Percentiles rank a stretch among this genome's conserved stretches.
These are phyloP conservation scores for Podospora anserina DNA, from an alignment of 495 filamentous ascomycete species.

Conservation along the genomic window DNA sequence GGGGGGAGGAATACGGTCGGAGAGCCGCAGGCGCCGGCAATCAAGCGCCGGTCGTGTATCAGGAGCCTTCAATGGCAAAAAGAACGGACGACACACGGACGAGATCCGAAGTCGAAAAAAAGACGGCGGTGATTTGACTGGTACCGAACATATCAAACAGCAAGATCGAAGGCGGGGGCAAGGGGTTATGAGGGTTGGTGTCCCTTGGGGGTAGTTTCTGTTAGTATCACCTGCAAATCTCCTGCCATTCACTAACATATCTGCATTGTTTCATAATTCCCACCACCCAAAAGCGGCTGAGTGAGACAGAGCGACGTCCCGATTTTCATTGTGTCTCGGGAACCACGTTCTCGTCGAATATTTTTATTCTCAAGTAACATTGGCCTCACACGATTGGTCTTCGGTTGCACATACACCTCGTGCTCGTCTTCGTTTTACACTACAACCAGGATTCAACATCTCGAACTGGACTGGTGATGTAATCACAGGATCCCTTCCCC, in stretches of 20 bases:
- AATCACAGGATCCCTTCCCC: background rate
- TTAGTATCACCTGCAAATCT: background rate
- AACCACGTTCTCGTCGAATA: slow-evolving; percentile 19
- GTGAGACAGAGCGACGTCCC: slow-evolving; percentile 14
- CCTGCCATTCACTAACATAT: background rate
- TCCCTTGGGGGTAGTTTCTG: background rate
- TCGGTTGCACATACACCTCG: background rate
- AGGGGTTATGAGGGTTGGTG: background rate
- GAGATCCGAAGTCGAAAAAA: background rate
- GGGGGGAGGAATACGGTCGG: background rate
- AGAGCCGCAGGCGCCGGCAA: slow-evolving; percentile 9
- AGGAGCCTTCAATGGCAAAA: slow-evolving; percentile 1
- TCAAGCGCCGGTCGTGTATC: background rate
- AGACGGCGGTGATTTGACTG: background rate
- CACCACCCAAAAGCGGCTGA: background rate
- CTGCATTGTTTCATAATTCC: background rate
- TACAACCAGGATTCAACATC: background rate
- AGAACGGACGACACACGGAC: background rate
- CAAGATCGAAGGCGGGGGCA: background rate
- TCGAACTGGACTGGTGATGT: background rate
- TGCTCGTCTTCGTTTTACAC: background rate
- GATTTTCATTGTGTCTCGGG: slow-evolving; percentile 14
- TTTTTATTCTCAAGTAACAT: slow-evolving; percentile 5
- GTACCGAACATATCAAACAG: slow-evolving; percentile 6
- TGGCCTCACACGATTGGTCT: background rate